Percentiles rank a stretch among this genome's conserved stretches.
These are phyloP conservation scores for Nakaseomyces glabratus DNA, from an alignment of 1,139 yeast genomes.

Conservation along the genomic window DNA sequence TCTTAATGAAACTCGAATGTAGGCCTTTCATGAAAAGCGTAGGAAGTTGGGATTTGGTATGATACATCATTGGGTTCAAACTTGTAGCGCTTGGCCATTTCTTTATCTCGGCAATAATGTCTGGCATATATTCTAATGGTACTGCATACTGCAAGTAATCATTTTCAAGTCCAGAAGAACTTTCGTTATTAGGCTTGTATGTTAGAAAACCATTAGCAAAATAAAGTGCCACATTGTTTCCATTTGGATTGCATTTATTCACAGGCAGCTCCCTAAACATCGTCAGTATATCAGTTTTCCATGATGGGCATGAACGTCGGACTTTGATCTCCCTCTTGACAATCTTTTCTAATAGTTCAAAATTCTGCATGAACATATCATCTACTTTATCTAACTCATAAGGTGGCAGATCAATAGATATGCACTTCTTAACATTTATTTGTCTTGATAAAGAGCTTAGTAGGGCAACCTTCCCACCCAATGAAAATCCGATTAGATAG, in stretches of 20 bases:
- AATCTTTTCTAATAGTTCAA: slow-evolving; percentile 18
- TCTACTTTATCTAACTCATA: slow-evolving; percentile 21
- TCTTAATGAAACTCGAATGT: slow-evolving; percentile 18
- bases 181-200: slow-evolving; percentile 15
- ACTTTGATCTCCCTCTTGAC: slow-evolving; percentile 19
- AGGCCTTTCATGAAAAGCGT: slow-evolving; percentile 23
- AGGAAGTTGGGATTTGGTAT: slow-evolving; percentile 11
- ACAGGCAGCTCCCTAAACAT: slow-evolving; percentile 15
- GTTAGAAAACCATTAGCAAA: slow-evolving; percentile 26
- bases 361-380: slow-evolving; percentile 15
- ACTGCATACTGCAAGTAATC: slow-evolving; percentile 19
- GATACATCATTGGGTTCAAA: slow-evolving; percentile 9
- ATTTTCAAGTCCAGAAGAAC: slow-evolving; percentile 9
- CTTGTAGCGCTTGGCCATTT: slow-evolving; percentile 21
- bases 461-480: slow-evolving; percentile 30
- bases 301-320: slow-evolving; percentile 17
- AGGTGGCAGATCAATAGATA: slow-evolving; percentile 30
- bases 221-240: slow-evolving; percentile 17
- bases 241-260: slow-evolving; percentile 13
- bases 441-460: slow-evolving; percentile 17
- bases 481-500: slow-evolving; percentile 26
- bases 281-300: slow-evolving; percentile 19
- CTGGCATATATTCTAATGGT: slow-evolving; percentile 24
- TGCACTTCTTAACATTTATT: slow-evolving; percentile 19
- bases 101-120: slow-evolving; percentile 17